Conservation (phyloP, 768 basidiomycete species). For the Baorangia bicolor region DNA sequence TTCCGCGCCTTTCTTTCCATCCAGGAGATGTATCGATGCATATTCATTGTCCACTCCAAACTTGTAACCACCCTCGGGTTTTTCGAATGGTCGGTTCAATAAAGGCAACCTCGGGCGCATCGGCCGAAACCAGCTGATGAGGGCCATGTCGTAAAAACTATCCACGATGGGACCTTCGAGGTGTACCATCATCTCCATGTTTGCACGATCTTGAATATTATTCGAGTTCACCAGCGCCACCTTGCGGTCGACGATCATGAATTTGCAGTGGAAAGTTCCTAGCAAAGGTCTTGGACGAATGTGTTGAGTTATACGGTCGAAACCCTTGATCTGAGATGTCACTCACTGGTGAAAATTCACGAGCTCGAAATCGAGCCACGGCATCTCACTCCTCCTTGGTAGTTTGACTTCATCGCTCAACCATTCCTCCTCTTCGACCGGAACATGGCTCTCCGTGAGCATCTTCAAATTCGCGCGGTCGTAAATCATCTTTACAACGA, state of each 20-base stretch:
- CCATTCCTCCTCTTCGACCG: slow-evolving; percentile 48
- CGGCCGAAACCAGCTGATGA: slow-evolving; percentile 57
- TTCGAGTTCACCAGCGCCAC: slow-evolving; percentile 64
- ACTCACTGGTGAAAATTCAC: slow-evolving; percentile 50
- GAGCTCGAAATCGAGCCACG: slow-evolving; percentile 59
- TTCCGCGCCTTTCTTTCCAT: slow-evolving; percentile 26
- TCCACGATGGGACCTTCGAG: slow-evolving; percentile 72
- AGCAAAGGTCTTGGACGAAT: slow-evolving; percentile 41
- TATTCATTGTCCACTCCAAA: slow-evolving; percentile 35
- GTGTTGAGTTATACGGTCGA: background rate
- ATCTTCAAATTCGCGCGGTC: slow-evolving; percentile 65
- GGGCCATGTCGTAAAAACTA: slow-evolving; percentile 65
- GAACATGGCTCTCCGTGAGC: slow-evolving; percentile 41
- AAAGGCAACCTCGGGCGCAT: slow-evolving; percentile 48
- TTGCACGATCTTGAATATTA: slow-evolving; percentile 62
- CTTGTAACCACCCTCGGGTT: slow-evolving; percentile 37
- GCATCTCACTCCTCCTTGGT: slow-evolving; percentile 55
- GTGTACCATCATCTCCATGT: slow-evolving; percentile 63
- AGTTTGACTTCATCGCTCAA: slow-evolving; percentile 45
- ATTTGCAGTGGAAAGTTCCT: slow-evolving; percentile 74
- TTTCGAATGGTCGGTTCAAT: slow-evolving; percentile 32
- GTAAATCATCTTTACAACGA: slow-evolving; percentile 68
- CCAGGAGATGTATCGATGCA: slow-evolving; percentile 28
- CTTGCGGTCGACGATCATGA: slow-evolving; percentile 66
- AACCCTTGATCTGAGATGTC: background rate